Percentiles rank a stretch among this genome's conserved stretches.
Conservation (phyloP, 768 basidiomycete genomes). For the Mycena vitilis region DNA sequence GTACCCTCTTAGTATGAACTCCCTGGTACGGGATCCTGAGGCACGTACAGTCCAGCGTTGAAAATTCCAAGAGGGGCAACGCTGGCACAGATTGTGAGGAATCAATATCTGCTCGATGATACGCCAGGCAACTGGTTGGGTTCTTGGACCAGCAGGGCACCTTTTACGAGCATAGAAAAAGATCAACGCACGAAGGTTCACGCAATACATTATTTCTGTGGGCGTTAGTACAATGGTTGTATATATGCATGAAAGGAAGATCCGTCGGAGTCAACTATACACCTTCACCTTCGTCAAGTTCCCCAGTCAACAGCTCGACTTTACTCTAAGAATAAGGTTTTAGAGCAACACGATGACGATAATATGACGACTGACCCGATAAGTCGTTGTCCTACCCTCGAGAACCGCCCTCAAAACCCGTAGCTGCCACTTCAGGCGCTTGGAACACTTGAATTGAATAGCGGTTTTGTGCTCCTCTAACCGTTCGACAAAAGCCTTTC, state of each 20-base stretch:
- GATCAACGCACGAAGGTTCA: background rate
- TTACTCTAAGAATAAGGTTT: slow-evolving; percentile 57
- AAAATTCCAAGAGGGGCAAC: slow-evolving; percentile 20
- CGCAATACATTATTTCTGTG: slow-evolving; percentile 30
- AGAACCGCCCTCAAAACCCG: slow-evolving; percentile 70
- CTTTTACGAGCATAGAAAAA: slow-evolving; percentile 72
- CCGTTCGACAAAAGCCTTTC: slow-evolving; percentile 64
- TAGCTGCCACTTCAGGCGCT: slow-evolving; percentile 78
- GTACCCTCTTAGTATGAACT: slow-evolving; percentile 1
- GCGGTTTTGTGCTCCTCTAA: slow-evolving; percentile 56
- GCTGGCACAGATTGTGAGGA: slow-evolving; percentile 20
- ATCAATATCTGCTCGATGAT: slow-evolving; percentile 79
- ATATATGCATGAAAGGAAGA: slow-evolving; percentile 6
- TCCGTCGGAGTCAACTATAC: slow-evolving; percentile 38
- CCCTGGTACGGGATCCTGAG: background rate
- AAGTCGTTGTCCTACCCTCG: slow-evolving; percentile 74
- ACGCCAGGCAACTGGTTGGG: slow-evolving; percentile 73
- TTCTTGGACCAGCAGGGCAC: slow-evolving; percentile 75
- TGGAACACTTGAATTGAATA: slow-evolving; percentile 61
- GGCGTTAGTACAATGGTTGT: slow-evolving; percentile 35
- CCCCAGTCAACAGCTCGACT: slow-evolving; percentile 68
- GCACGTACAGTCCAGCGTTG: slow-evolving; percentile 11
- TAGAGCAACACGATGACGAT: slow-evolving; percentile 23
- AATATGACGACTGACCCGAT: slow-evolving; percentile 60
- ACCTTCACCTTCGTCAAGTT: slow-evolving; percentile 74